Conservation (phyloP, 1,284 basidiomycete species). For the Rhodotorula sp. region DNA sequence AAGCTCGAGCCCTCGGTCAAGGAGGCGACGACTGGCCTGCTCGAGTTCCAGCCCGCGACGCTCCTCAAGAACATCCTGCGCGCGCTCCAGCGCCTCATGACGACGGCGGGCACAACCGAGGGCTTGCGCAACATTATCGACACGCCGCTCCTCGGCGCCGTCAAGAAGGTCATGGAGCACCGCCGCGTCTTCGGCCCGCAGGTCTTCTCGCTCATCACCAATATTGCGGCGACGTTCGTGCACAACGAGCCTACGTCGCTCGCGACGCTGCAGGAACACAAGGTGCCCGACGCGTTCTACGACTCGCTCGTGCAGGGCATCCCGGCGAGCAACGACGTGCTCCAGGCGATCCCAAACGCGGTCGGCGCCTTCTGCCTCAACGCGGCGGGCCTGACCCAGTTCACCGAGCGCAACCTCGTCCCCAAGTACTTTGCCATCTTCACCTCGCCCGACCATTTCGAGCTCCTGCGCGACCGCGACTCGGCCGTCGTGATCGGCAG, state of each 20-base stretch:
- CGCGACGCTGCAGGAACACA: slow-evolving; percentile 85
- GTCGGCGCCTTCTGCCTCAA: slow-evolving; percentile 96
- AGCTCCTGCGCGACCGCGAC: slow-evolving; percentile 89
- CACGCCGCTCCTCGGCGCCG: slow-evolving; percentile 77
- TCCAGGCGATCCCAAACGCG: slow-evolving; percentile 91
- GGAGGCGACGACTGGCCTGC: slow-evolving; percentile 49
- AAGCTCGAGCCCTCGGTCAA: slow-evolving; percentile 1
- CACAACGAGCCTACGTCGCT: slow-evolving; percentile 98
- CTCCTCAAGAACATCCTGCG: slow-evolving; percentile 87
- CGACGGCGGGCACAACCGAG: slow-evolving; percentile 88
- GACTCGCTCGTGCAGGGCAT: slow-evolving; percentile 72
- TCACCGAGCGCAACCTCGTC: slow-evolving; percentile 74
- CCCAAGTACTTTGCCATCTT: slow-evolving; percentile 81
- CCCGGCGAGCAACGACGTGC: slow-evolving; percentile 71
- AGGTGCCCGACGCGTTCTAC: slow-evolving; percentile 87
- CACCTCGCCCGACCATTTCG: slow-evolving; percentile 79
- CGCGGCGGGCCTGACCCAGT: slow-evolving; percentile 79
- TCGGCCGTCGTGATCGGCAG: slow-evolving; percentile 85
- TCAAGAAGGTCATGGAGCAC: slow-evolving; percentile 85
- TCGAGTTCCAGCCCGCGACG: slow-evolving; percentile 50
- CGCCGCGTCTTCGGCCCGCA: slow-evolving; percentile 81
- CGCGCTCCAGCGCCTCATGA: slow-evolving; percentile 95
- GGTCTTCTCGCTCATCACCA: slow-evolving; percentile 83
- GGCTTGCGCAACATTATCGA: slow-evolving; percentile 94
- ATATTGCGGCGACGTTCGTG: slow-evolving; percentile 96